phyloP scores from a whole-genome alignment of 495 filamentous ascomycete species.

The Aspergillus egyptiacus region DNA sequence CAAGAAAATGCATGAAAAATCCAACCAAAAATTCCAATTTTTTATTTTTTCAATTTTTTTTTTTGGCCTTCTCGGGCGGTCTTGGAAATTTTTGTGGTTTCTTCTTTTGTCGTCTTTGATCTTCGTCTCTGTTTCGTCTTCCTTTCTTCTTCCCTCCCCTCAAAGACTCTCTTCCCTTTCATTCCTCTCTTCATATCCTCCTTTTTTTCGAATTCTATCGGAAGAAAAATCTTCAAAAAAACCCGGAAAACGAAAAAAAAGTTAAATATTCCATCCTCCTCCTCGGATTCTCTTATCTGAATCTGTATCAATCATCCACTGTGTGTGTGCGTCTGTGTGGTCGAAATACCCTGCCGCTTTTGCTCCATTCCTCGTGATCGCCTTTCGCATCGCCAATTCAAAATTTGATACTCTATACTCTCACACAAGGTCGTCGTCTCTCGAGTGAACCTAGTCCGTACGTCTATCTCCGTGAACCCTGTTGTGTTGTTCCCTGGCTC shows the following conservation, averaged over 20 bases:
- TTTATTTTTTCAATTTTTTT: too few species aligned
- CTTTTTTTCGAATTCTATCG: constrained; percentile 38
- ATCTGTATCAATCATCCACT: constrained; percentile 25
- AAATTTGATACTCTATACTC: neutral
- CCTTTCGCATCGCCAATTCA: constrained; percentile 9
- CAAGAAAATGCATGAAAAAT: constrained; percentile 9
- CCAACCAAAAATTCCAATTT: constrained; percentile 15
- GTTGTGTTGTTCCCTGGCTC: constrained; percentile 2
- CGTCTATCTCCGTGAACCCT: constrained; percentile 7
- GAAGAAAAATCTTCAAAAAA: constrained; percentile 38
- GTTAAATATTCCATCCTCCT: constrained; percentile 20
- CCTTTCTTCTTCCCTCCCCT: constrained; percentile 24
- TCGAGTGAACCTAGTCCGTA: constrained; percentile 12
- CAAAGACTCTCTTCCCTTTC: constrained; percentile 26
- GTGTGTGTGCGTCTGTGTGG: constrained; percentile 33
- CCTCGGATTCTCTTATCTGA: constrained; percentile 5
- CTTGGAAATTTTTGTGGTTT: constrained; percentile 9
- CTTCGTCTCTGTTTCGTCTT: constrained; percentile 26
- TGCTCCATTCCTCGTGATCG: constrained; percentile 17
- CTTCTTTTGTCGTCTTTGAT: constrained; percentile 20
- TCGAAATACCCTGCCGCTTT: constrained; percentile 26
- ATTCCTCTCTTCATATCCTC: constrained; percentile 33
- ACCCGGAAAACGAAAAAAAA: constrained; percentile 40
- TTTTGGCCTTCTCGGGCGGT: constrained; percentile 32
- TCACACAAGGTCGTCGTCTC: constrained; percentile 1